A percentile compares a stretch with the other conserved stretches of the same genome.
phyloP scores from a whole-genome alignment of 805 yeast genomes.

The Candida rishiriensis region DNA sequence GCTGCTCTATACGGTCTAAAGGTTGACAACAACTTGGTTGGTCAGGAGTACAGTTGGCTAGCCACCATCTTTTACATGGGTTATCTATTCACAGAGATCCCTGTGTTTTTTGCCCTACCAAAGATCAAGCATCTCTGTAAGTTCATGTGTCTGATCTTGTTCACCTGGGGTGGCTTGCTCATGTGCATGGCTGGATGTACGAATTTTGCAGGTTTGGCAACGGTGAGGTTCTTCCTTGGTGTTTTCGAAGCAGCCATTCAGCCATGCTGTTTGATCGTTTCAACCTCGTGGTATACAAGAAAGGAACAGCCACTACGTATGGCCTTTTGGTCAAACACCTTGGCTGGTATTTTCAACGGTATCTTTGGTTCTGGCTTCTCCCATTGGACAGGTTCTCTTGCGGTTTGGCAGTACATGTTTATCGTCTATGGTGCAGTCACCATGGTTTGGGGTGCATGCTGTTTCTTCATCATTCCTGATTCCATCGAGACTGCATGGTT shows the following conservation, averaged over 20 bases:
- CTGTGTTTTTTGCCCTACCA: slow-evolving; percentile 35
- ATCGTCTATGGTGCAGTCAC: slow-evolving; percentile 32
- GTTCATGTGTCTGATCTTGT: slow-evolving; percentile 31
- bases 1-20: slow-evolving; percentile 45
- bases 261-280: slow-evolving; percentile 33
- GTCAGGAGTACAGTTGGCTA: slow-evolving; percentile 47
- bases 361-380: slow-evolving; percentile 31
- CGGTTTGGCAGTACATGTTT: slow-evolving; percentile 31
- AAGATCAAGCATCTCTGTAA: slow-evolving; percentile 27
- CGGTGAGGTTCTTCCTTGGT: slow-evolving; percentile 48
- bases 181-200: slow-evolving; percentile 43
- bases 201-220: slow-evolving; percentile 43
- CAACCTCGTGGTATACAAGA: slow-evolving; percentile 32
- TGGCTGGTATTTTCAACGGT: slow-evolving; percentile 29
- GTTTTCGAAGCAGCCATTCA: slow-evolving; percentile 32
- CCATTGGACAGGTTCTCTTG: slow-evolving; percentile 20
- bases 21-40: slow-evolving; percentile 35
- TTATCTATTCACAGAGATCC: slow-evolving; percentile 54
- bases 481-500: slow-evolving; percentile 32
- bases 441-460: slow-evolving; percentile 28
- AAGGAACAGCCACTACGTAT: slow-evolving; percentile 30
- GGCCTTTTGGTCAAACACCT: slow-evolving; percentile 30
- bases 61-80: slow-evolving; percentile 64
- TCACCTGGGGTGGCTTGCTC: slow-evolving; percentile 45
- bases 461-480: slow-evolving; percentile 30